Base-by-base conservation (phyloP, 2,329 filamentous ascomycete species). In the Sarocladium brachiariae region DNA sequence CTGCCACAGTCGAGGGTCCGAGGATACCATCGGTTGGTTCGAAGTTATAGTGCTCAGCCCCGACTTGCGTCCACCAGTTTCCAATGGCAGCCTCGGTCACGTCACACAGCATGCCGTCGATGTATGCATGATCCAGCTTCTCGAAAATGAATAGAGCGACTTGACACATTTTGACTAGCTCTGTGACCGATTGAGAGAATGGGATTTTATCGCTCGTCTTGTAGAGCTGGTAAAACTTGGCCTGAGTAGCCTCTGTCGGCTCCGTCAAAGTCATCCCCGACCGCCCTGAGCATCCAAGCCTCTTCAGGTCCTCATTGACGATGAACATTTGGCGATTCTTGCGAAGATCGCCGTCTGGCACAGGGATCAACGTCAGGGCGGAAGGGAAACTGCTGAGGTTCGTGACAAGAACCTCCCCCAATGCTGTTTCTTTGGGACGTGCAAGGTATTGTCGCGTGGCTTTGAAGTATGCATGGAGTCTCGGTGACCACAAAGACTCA, bases 1-100 rank as follows among this genome's bases (percentile, higher is more conserved):
- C 92, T 19, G 91, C 83, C 7, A 97, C 90, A 0, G 91, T 96
- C 0, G 89, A 95, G 2, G 93, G 91, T 0, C 93, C 93, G 2
- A 99, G 72, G 19, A 95, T 90, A 11, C 92, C 92, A 68, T 99
- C 93, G 9, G 86, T 87, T 1, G 93, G 92, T 65, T 97, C 93
- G 30, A 90, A 81, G 51, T 92, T 95, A 72, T 92, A 96, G 61
- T 93, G 85, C 57, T 97, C 92, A 1, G 84, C 85, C 2, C 93
- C 93, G 53, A 96, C 86, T 60, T 96, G 89, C 1, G 87, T 84
- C 93, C 93, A 97, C 93, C 93, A 99, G 65, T 96, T 88, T 54
- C 84, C 86, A 59, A 97, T 83, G 2, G 91, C 89, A 54, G 79
- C 84, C 65, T 99, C 93, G 0, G 93, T 97, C 38, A 93, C 76